These are phyloP conservation scores for Kickxella alabastrina DNA, from an alignment of 192 early-diverging fungal genomes.

Conservation along the genomic window DNA sequence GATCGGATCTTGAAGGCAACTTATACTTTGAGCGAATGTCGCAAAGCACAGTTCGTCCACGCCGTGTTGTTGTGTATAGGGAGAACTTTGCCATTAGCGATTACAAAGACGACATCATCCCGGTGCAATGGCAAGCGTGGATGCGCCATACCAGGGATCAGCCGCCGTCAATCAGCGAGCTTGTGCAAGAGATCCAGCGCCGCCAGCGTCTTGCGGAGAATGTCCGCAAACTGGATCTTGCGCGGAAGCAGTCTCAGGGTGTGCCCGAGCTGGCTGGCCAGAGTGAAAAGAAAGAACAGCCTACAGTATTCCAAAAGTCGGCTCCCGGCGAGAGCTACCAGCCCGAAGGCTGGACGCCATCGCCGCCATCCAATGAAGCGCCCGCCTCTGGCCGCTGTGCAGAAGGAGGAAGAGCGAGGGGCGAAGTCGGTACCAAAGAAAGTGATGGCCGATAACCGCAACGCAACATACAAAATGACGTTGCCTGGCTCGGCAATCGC, in stretches of 20 bases:
- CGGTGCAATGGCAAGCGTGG: constrained; percentile 52
- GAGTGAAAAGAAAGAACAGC: background rate
- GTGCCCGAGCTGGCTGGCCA: background rate
- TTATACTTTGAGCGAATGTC: constrained; percentile 43
- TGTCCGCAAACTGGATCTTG: constrained; percentile 17
- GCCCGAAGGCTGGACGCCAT: constrained; percentile 30
- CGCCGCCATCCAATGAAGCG: background rate
- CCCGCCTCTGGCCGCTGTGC: no score
- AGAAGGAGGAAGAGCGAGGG: no score
- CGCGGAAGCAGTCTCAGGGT: background rate
- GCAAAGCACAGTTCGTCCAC: constrained; percentile 13
- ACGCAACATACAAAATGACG: no score
- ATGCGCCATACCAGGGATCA: constrained; percentile 43
- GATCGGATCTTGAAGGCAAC: constrained; percentile 44
- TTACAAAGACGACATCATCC: constrained; percentile 39
- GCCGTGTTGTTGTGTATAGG: constrained; percentile 32
- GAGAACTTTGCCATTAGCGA: constrained; percentile 26
- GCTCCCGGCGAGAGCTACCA: constrained; percentile 28
- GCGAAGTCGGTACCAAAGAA: no score
- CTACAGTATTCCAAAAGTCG: constrained; percentile 12
- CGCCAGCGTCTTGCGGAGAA: constrained; percentile 24
- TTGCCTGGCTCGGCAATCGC: no score
- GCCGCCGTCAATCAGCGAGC: constrained; percentile 28
- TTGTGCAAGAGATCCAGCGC: constrained; percentile 30
- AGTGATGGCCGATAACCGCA: no score